Conservation (phyloP, 2,329 filamentous ascomycete genomes). For the Sporothrix pallida region DNA sequence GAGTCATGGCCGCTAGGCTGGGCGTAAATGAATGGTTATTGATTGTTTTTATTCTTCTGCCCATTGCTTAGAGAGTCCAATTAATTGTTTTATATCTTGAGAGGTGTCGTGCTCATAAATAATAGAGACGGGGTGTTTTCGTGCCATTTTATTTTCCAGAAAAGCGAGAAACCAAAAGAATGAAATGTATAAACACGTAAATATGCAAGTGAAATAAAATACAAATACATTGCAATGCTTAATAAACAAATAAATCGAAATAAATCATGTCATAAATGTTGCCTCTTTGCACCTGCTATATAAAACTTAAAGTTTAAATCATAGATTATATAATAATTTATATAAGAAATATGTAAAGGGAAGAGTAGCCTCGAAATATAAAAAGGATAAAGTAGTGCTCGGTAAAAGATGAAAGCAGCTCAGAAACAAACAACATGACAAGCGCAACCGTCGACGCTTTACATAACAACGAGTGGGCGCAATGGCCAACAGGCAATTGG, state of each 20-base stretch:
- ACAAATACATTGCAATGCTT: too few relatives aligned
- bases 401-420: not conserved
- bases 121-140: too few relatives aligned
- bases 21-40: not conserved
- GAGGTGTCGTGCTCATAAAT: too few relatives aligned
- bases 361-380: not conserved
- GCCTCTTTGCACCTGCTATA: too few relatives aligned
- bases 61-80: not conserved
- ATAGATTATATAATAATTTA: not conserved
- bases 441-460: not conserved
- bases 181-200: too few relatives aligned
- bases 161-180: too few relatives aligned
- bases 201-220: not conserved
- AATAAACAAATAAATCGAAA: too few relatives aligned
- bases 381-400: too few relatives aligned
- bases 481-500: not conserved
- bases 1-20: conserved; percentile 27
- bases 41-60: not conserved
- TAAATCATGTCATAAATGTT: too few relatives aligned
- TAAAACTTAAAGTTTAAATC: too few relatives aligned
- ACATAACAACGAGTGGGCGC: not conserved
- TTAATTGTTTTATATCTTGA: not conserved
- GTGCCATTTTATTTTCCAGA: too few relatives aligned
- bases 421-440: not conserved
- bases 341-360: not conserved